phyloP scores from a whole-genome alignment of 108 stramenopile genomes.

The Nannochloropsis granulata region DNA sequence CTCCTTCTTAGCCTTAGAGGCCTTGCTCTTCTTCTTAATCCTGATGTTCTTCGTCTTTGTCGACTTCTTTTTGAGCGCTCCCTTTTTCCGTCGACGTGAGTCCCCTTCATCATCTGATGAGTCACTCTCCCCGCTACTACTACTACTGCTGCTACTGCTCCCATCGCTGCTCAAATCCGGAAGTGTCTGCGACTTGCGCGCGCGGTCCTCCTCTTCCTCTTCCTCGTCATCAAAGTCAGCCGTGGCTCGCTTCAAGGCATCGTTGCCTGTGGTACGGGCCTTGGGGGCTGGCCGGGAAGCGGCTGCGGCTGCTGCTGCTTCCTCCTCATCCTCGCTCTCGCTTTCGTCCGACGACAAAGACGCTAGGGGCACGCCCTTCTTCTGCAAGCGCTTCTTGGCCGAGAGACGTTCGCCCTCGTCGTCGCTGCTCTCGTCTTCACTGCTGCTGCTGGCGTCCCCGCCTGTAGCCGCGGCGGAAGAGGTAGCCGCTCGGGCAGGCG shows the following conservation, averaged over 20 bases:
- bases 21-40: background rate
- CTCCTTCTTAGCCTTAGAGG: background rate
- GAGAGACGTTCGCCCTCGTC: background rate
- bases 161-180: background rate
- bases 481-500: background rate
- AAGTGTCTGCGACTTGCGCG: background rate
- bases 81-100: background rate
- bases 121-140: background rate
- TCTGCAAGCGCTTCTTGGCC: background rate
- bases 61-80: background rate
- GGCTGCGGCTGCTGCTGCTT: background rate
- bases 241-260: background rate
- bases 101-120: background rate
- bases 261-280: background rate
- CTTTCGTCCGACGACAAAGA: background rate
- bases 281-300: background rate
- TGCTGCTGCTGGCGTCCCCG: background rate
- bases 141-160: background rate
- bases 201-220: background rate
- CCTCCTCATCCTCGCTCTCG: background rate
- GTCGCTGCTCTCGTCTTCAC: background rate
- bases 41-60: background rate
- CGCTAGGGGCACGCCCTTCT: background rate
- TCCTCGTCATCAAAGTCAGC: background rate
- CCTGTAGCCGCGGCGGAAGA: background rate